These are phyloP conservation scores for Ampelocalamus luodianensis DNA, from an alignment of 176 grass and related monocot genomes.

Conservation along the genomic window DNA sequence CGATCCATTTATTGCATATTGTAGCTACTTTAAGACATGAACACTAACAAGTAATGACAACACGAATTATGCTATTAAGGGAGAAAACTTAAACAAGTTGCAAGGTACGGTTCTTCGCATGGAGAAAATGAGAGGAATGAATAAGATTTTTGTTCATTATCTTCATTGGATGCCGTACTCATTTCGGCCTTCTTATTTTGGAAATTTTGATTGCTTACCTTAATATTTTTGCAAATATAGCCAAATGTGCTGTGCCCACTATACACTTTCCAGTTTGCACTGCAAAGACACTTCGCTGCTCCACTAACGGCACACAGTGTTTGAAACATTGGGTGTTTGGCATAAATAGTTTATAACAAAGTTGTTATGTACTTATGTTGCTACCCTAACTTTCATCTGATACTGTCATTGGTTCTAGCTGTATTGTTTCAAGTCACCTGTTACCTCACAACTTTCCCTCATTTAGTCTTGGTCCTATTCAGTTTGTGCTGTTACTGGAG, in stretches of 20 bases:
- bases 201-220: neutral
- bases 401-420: neutral
- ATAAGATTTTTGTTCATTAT: neutral
- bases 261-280: neutral
- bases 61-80: neutral
- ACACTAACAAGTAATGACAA: neutral
- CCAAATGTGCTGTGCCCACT: neutral
- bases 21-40: neutral
- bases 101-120: neutral
- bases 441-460: neutral
- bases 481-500: neutral
- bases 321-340: neutral
- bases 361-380: neutral
- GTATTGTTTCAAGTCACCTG: slow-evolving; percentile 11
- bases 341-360: slow-evolving; percentile 6
- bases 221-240: neutral
- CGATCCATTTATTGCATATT: neutral
- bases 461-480: neutral
- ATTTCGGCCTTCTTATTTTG: neutral
- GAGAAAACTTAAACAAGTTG: neutral
- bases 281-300: neutral
- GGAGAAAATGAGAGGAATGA: neutral
- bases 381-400: neutral
- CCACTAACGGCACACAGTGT: neutral
- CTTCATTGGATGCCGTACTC: neutral